Percentiles rank a stretch among this genome's conserved stretches.
Evolutionary conservation across 306 rosid genomes (phyloP).

Genomic region (Urtica urens): DNA sequence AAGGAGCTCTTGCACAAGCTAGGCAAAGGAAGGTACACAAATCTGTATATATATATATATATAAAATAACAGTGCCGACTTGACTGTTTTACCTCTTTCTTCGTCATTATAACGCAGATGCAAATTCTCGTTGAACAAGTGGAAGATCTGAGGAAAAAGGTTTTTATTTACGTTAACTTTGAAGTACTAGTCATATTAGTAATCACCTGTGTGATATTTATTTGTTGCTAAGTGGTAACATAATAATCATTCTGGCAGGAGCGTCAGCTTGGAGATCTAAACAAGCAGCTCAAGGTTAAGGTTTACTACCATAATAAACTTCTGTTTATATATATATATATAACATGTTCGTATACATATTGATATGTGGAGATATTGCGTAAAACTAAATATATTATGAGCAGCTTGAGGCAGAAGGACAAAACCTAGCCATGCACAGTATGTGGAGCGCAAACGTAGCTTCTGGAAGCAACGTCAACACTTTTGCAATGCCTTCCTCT

Average conservation of each 20-base stretch:
- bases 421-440: constrained; percentile 43
- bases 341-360: background rate
- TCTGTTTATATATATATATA: no score
- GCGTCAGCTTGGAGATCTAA: constrained; percentile 61
- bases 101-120: constrained; percentile 37
- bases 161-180: no score
- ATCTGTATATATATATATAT: no score
- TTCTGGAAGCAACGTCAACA: constrained; percentile 32
- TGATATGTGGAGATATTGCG: background rate
- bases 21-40: constrained; percentile 69
- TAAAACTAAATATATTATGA: background rate
- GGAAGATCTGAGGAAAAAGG: constrained; percentile 77
- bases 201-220: no score
- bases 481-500: constrained; percentile 37
- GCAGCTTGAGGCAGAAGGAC: constrained; percentile 68
- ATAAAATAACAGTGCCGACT: no score
- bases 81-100: background rate
- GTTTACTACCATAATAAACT: constrained; percentile 11
- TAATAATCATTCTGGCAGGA: constrained; percentile 36
- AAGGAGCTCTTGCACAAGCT: constrained; percentile 66
- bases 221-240: background rate
- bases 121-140: constrained; percentile 67
- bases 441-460: constrained; percentile 39
- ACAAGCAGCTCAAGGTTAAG: constrained; percentile 64
- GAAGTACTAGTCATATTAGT: no score